phyloP scores from a whole-genome alignment of 441 rosid species.

The Aquilaria agallochum region DNA sequence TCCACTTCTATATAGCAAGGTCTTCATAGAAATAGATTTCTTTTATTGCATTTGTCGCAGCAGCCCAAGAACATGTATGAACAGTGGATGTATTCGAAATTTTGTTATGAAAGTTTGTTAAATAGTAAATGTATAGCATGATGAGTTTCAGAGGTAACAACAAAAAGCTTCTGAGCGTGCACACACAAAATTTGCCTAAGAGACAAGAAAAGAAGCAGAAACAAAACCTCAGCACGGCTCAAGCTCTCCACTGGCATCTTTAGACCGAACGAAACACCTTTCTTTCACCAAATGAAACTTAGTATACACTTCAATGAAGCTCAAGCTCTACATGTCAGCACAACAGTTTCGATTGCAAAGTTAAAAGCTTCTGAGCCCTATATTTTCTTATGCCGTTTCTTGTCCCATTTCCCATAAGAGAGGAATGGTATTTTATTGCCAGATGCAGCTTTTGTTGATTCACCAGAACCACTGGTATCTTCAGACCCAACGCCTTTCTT shows the following conservation, averaged over 20 bases:
- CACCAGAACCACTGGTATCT: conserved; percentile 19
- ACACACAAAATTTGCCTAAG: conserved; percentile 5
- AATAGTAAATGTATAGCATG: conserved; percentile 10
- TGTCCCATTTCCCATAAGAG: conserved; percentile 37
- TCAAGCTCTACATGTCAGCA: too few relatives aligned
- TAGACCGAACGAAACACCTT: too few relatives aligned
- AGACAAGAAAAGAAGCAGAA: neutral
- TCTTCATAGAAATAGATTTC: conserved; percentile 16
- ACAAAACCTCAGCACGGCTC: neutral
- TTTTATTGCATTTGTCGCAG: conserved; percentile 9
- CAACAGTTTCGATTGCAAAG: too few relatives aligned
- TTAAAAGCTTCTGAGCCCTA: neutral
- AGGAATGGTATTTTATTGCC: conserved; percentile 37
- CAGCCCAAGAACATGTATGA: neutral
- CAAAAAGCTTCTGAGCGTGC: neutral
- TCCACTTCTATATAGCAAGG: conserved; percentile 25
- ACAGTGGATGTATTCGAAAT: neutral
- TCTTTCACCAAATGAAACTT: too few relatives aligned
- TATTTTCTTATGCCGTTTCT: conserved; percentile 27
- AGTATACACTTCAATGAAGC: too few relatives aligned
- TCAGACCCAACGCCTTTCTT: conserved; percentile 24
- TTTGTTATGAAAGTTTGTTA: conserved; percentile 12
- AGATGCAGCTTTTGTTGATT: conserved; percentile 27
- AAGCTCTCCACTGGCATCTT: too few relatives aligned
- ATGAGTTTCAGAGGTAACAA: conserved; percentile 6